A percentile compares a stretch with the other conserved stretches of the same genome.
These are phyloP conservation scores for Stagonosporopsis tanaceti DNA, from an alignment of 2,329 filamentous ascomycete species.

Conservation along the genomic window DNA sequence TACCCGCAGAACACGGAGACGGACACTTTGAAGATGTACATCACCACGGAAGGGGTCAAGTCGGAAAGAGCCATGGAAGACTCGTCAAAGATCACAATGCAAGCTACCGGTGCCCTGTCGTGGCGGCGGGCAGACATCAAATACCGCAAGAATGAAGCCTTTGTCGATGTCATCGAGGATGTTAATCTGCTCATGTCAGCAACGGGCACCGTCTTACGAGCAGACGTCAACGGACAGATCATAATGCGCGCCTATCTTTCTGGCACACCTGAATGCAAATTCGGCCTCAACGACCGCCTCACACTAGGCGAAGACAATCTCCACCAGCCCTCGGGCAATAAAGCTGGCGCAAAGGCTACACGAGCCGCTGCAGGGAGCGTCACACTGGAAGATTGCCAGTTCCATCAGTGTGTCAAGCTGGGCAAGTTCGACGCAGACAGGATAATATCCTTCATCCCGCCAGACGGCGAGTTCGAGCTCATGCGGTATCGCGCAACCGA, in stretches of 20 bases:
- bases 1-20: conserved; percentile 99
- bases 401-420: conserved; percentile 98
- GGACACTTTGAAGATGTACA: conserved; percentile 99
- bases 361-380: conserved; percentile 95
- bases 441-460: conserved; percentile 96
- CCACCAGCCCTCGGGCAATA: conserved; percentile 76
- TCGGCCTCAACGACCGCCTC: conserved; percentile 93
- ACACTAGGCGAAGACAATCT: conserved; percentile 73
- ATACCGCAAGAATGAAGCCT: conserved; percentile 99
- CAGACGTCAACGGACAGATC: conserved; percentile 96
- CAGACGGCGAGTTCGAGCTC: conserved; percentile 96
- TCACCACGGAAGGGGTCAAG: conserved; percentile 98
- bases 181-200: conserved; percentile 99
- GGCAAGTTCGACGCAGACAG: conserved; percentile 96
- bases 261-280: conserved; percentile 98
- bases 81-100: conserved; percentile 98
- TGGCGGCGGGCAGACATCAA: conserved; percentile 98
- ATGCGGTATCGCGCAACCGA: conserved; percentile 99
- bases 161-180: conserved; percentile 98
- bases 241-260: conserved; percentile 98
- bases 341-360: conserved; percentile 84
- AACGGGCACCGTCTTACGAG: conserved; percentile 89
- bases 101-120: conserved; percentile 94
- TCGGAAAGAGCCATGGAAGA: conserved; percentile 86
- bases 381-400: conserved; percentile 96